Base-by-base conservation (phyloP, 179 eudicot species). In the Spinacia oleracea region DNA sequence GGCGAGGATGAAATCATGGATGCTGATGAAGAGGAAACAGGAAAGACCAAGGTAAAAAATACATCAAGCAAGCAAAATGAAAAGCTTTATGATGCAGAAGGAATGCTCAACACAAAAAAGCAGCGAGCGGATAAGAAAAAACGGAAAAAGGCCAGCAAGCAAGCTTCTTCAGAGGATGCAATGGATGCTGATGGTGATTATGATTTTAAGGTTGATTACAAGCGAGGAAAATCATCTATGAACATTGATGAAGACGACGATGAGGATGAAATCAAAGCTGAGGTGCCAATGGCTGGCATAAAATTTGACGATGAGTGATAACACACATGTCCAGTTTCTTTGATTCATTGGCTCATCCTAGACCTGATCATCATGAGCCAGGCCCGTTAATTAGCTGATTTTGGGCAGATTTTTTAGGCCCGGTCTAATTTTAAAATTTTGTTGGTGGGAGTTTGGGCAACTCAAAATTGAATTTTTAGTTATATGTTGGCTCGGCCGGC, bases 181-280 rank as follows among this genome's bases (percentile, higher is more conserved):
- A 82, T 85, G 88, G 89, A 86, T 63, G 90, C 79, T 18, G 91
- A 80, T 53, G 92, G 70, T 67, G 90, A 89, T 74, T 93, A 93
- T 51, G 88, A 93, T 77, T 92, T 93, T 60, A 93, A 90, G 83
- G 94, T 88, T 69, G 98, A 92, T 84, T 93, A 83, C 76, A 81
- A 80, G 56, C 82, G 23, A 32, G 82, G 69, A 46, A 86, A 77
- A 14, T 85, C 93, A 27, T 80, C 83, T 38, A 87, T 87, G 90
- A 86, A 76, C 29, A 86, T 65, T 9, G 89, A 81, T n/a, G 93
- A 85, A 20, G 94, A 86, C 11, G 83, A 77, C 1, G 82, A 51
- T 2, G 79, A 48, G 23, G 86, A 70, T 63, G 87, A 77, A 48
- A 84, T 86, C 56, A 78, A 62, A 29, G 87, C 81, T 12, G 81